Evolutionary conservation across 2,329 filamentous ascomycete species (phyloP), one percentile per base, ranked within the genome.

Genomic region (Nectriaceae sp.): DNA sequence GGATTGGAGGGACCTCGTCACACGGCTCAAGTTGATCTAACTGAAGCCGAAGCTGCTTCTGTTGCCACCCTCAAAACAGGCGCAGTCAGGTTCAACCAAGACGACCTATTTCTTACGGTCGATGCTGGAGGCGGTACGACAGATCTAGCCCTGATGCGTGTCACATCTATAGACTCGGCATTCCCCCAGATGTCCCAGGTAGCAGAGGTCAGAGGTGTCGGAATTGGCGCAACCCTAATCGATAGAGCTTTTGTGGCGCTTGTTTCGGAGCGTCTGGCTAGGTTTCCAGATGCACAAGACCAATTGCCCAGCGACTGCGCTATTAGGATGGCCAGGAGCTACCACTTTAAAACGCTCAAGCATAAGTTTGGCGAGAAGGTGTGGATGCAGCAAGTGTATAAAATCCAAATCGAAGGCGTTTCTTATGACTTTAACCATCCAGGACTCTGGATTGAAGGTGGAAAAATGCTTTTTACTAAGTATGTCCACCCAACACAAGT

Each of bases 101-200:
- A 67, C 20, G 69, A 69, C 33, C 61, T 76, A 8, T 75, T 77
- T 42, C 53, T 77, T 3, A 69, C 71, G 0, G 69, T 76, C 8
- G 74, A 76, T 20, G 74, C 74, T 0, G 74, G 75, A 0, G 75
- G 74, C 4, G 74, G 75, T 2, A 77, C 74, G 0, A 76, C 74
- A 1, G 74, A 77, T 49, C 63, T 75, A 6, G 70, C 73, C 1
- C 57, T 76, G 13, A 74, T 75, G 66, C 65, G 73, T 18, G 66
- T 73, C n/a, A 63, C 55, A 18, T 70, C 55, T 42, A 64, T 53
- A 0, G 54, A 68, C 16, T 37, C 50, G 2, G 42, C 49, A 1
- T 58, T 53, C 16, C 66, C 66, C 3, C 62, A 65, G 16, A 57
- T 72, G 47, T 60, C 66, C 5, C 65, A 70, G 42, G 64, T 72